Evolutionary conservation across 2,329 filamentous ascomycete genomes (phyloP).

Genomic region (Bipolaris bicolor): DNA sequence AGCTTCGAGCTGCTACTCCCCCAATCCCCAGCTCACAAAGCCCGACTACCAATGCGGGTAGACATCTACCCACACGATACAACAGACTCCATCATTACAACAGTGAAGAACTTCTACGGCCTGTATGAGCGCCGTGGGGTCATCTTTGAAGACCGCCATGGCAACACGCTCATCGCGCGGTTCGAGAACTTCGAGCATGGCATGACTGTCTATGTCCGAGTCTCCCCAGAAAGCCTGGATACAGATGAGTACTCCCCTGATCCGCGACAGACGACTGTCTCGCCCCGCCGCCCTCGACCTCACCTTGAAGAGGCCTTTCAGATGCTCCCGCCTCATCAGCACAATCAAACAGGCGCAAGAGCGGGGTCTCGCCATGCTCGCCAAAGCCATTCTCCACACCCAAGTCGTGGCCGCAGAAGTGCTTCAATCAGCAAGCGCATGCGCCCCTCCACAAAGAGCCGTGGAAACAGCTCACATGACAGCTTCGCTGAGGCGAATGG

Average conservation of each 20-base stretch:
- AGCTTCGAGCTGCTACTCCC: constrained; percentile 77
- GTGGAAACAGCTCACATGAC: constrained; percentile 65
- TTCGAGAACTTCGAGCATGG: constrained; percentile 95
- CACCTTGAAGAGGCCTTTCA: constrained; percentile 69
- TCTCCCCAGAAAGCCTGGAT: constrained; percentile 66
- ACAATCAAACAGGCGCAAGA: constrained; percentile 69
- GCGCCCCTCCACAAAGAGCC: constrained; percentile 70
- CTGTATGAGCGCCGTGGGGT: constrained; percentile 86
- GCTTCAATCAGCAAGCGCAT: constrained; percentile 75
- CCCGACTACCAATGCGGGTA: constrained; percentile 81
- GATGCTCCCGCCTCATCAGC: constrained; percentile 65
- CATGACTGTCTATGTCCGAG: constrained; percentile 91
- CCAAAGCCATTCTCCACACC: constrained; percentile 78
- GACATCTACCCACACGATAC: constrained; percentile 96
- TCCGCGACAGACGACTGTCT: constrained; percentile 54
- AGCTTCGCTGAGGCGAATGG: constrained; percentile 63
- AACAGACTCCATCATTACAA: constrained; percentile 96
- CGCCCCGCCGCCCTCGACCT: constrained; percentile 60
- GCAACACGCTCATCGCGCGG: constrained; percentile 89
- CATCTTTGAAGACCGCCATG: constrained; percentile 90
- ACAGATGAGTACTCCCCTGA: constrained; percentile 56
- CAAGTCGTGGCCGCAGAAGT: constrained; percentile 75
- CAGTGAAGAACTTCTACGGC: constrained; percentile 98
- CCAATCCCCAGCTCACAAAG: constrained; percentile 70
- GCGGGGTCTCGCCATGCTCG: constrained; percentile 71